Base-by-base conservation (phyloP, 192 early-diverging fungal species). In the Neocallimastix lanati region DNA sequence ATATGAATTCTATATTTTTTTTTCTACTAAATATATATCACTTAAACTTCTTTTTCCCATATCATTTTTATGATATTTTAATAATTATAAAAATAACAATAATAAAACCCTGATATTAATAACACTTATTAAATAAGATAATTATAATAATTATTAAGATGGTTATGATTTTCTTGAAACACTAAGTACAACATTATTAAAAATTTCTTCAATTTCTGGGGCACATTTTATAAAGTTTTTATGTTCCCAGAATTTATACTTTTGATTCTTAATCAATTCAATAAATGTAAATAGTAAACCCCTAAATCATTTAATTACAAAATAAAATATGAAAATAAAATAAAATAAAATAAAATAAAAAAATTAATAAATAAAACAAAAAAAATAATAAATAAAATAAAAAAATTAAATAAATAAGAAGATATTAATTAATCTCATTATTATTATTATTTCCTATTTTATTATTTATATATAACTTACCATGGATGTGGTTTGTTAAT, bases 251-350 rank as follows among this genome's bases (percentile, higher is more conserved):
- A 94, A 92, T 67, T 88, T 86, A 83, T 90, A 94, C 77, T 87
- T 87, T 76, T 93, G 93, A 83, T 98, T 96, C 81, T 94, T 93
- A 84, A 99, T 93, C 81, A 99, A 84, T 84, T 99, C 97, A 78
- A 98, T 99, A 82, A 99, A 95, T 28, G 97, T 98, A 27, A 98
- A 94, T 80, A 99, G 86, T 80, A 99, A 87, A 18, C 97, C 97
- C 29, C 30, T 37, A 28, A 4, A 14, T n/a, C n/a, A n/a, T n/a
- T n/a, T n/a, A n/a, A n/a, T n/a, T n/a, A n/a, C n/a, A n/a, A n/a
- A n/a, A n/a, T n/a, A n/a, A n/a, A n/a, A n/a, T n/a, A n/a, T n/a
- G n/a, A n/a, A n/a, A n/a, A n/a, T n/a, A n/a, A n/a, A n/a, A n/a
- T n/a, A n/a, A n/a, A n/a, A n/a, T n/a, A n/a, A n/a, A n/a, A n/a